phyloP scores from a whole-genome alignment of 352 stramenopile species.

The Aphanomyces euteiches region DNA sequence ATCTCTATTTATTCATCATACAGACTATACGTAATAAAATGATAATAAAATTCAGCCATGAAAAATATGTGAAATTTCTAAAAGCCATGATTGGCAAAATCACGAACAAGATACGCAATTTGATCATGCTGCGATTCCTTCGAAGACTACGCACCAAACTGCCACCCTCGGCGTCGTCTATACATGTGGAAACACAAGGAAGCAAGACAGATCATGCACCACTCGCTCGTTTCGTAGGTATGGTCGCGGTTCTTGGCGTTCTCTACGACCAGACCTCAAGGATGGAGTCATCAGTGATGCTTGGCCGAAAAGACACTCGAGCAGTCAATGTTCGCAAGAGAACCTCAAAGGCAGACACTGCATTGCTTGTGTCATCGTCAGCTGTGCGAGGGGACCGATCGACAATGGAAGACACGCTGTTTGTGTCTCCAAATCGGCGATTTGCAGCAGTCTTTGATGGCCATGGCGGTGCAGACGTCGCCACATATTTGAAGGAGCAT shows the following conservation, averaged over 20 bases:
- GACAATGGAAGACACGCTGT: slow-evolving; percentile 83
- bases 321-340: slow-evolving; percentile 35
- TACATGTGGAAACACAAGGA: too few species aligned
- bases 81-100: too few species aligned
- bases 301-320: slow-evolving; percentile 7
- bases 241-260: background rate
- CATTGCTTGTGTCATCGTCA: slow-evolving; percentile 56
- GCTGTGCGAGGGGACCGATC: slow-evolving; percentile 68
- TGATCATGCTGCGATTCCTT: too few species aligned
- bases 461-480: slow-evolving; percentile 65
- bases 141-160: too few species aligned
- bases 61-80: too few species aligned
- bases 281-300: background rate
- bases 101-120: too few species aligned
- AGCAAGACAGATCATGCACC: too few species aligned
- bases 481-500: slow-evolving; percentile 59
- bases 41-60: too few species aligned
- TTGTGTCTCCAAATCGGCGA: slow-evolving; percentile 73
- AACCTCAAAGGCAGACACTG: slow-evolving; percentile 42
- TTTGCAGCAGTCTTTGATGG: slow-evolving; percentile 83
- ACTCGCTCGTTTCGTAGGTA: background rate
- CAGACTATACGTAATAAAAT: too few species aligned
- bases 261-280: slow-evolving; percentile 1
- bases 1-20: too few species aligned
- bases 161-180: too few species aligned